phyloP scores from a whole-genome alignment of 371 early-diverging fungal species.

The Massospora cicadina region DNA sequence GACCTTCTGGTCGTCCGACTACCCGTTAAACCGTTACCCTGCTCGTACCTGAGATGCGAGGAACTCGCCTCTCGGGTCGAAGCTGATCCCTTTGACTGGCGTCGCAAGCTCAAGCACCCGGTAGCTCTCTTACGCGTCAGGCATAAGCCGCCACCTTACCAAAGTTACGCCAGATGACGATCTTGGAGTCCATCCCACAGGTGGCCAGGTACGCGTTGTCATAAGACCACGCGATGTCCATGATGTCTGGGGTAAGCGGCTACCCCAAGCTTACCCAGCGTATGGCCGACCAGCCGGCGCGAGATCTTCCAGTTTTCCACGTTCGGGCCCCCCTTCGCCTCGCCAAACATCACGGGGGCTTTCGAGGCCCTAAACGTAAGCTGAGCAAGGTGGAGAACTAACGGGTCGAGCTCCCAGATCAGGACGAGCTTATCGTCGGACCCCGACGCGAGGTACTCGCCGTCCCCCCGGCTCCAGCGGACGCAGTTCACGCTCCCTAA shows the following conservation, averaged over 20 bases:
- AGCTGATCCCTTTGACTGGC: constrained; percentile 91
- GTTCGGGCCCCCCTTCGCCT: neutral
- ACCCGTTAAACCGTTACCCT: constrained; percentile 3
- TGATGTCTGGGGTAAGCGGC: constrained; percentile 40
- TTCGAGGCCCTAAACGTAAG: neutral
- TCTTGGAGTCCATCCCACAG: constrained; percentile 69
- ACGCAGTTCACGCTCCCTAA: constrained; percentile 80
- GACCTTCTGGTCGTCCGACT: constrained; percentile 83
- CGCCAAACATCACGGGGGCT: neutral
- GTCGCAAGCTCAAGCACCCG: constrained; percentile 54
- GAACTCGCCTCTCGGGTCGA: constrained; percentile 89
- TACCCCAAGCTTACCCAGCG: constrained; percentile 41
- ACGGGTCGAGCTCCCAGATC: constrained; percentile 66
- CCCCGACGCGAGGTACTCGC: constrained; percentile 67
- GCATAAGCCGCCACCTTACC: too few species aligned
- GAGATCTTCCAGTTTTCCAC: constrained; percentile 14
- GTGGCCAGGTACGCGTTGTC: constrained; percentile 74
- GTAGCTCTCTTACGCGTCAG: constrained; percentile 39
- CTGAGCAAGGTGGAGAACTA: neutral
- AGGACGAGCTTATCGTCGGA: constrained; percentile 78
- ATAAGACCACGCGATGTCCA: constrained; percentile 88
- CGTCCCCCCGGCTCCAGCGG: constrained; percentile 57
- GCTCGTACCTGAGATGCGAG: constrained; percentile 67
- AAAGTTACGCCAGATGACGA: constrained; percentile 81
- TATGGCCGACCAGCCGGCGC: constrained; percentile 56